These are phyloP conservation scores for Trichoderma brevicompactum DNA, from an alignment of 2,329 filamentous ascomycete species.

Conservation along the genomic window DNA sequence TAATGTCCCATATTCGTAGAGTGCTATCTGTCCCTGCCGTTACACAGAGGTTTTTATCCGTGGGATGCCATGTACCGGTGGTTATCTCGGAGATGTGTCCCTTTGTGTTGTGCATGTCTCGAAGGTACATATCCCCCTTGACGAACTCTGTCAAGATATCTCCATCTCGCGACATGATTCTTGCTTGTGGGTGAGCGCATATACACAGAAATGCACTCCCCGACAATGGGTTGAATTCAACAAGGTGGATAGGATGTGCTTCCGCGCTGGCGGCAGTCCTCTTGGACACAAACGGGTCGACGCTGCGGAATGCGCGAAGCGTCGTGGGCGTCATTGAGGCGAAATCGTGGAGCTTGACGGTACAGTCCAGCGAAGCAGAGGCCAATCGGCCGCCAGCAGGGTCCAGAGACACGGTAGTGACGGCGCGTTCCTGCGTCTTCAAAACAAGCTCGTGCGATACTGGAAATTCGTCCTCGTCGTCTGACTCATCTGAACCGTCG, in stretches of 20 bases:
- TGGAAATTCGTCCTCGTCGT: conserved; percentile 86
- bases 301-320: conserved; percentile 86
- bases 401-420: conserved; percentile 85
- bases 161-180: conserved; percentile 87
- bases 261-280: conserved; percentile 69
- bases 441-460: conserved; percentile 91
- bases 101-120: conserved; percentile 97
- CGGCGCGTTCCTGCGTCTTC: conserved; percentile 87
- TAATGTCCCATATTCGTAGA: conserved; percentile 94
- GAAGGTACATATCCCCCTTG: conserved; percentile 97
- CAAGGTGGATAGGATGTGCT: conserved; percentile 84
- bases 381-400: conserved; percentile 82
- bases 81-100: conserved; percentile 93
- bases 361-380: conserved; percentile 90
- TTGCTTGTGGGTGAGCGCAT: conserved; percentile 86
- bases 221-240: conserved; percentile 82
- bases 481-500: conserved; percentile 59
- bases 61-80: conserved; percentile 88
- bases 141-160: conserved; percentile 85
- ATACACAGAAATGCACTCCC: conserved; percentile 83
- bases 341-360: conserved; percentile 92
- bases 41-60: conserved; percentile 79
- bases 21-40: conserved; percentile 96
- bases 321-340: conserved; percentile 94
- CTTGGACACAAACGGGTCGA: conserved; percentile 85